A percentile compares a stretch with the other conserved stretches of the same genome.
Conservation (phyloP, 2,329 filamentous ascomycete species). For the Beauveria sp. region DNA sequence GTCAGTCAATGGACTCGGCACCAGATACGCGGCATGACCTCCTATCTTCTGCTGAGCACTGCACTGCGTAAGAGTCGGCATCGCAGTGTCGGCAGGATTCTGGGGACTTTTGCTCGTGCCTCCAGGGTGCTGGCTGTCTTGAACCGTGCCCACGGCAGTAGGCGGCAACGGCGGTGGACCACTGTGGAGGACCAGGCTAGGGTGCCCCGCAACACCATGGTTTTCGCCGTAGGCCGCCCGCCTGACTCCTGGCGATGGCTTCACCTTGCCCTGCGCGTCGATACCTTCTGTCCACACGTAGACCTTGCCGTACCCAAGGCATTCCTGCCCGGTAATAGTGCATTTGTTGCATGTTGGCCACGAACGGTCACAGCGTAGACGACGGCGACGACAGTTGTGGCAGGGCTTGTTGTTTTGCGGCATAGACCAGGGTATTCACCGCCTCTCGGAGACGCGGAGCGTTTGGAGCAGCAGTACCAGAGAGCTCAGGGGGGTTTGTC, state of each 20-base stretch:
- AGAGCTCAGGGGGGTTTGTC: neutral
- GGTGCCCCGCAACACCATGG: conserved; percentile 12
- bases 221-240: conserved; percentile 15
- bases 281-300: conserved; percentile 52
- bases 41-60: neutral
- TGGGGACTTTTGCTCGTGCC: neutral
- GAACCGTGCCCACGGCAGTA: neutral
- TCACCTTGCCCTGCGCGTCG: conserved; percentile 40
- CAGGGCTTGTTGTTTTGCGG: conserved; percentile 38
- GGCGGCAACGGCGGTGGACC: conserved; percentile 1
- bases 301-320: conserved; percentile 54
- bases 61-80: neutral
- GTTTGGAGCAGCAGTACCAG: neutral
- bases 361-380: conserved; percentile 55
- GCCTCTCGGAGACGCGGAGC: neutral
- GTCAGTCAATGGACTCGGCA: conserved; percentile 33
- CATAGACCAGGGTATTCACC: conserved; percentile 13
- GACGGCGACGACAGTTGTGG: conserved; percentile 54
- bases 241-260: conserved; percentile 21
- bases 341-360: conserved; percentile 54
- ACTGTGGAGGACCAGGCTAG: conserved; percentile 5
- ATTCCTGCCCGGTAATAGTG: conserved; percentile 44
- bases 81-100: neutral
- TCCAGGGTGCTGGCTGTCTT: neutral
- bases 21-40: neutral